These are phyloP conservation scores for Oleoguttula mirabilis DNA, from an alignment of 495 filamentous ascomycete genomes.

Conservation along the genomic window DNA sequence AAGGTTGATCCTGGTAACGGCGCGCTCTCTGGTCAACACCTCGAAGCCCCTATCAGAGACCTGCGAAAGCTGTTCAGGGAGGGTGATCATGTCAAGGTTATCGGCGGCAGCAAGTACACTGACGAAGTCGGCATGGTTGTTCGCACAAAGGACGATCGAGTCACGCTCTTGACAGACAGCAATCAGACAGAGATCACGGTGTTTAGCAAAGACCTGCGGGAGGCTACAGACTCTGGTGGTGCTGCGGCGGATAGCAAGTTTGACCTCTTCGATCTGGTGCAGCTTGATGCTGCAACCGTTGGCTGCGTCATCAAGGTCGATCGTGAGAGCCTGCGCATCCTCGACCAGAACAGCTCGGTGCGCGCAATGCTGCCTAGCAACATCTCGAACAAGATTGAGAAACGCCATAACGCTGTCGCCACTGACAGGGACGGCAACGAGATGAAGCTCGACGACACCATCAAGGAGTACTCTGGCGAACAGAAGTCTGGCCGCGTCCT, in stretches of 20 bases:
- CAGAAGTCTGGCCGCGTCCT: conserved; percentile 74
- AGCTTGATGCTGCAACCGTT: conserved; percentile 84
- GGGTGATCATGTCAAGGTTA: conserved; percentile 97
- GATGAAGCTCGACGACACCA: conserved; percentile 78
- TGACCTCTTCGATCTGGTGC: conserved; percentile 84
- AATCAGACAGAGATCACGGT: conserved; percentile 89
- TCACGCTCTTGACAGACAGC: conserved; percentile 84
- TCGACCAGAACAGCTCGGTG: conserved; percentile 79
- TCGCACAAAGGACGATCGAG: conserved; percentile 75
- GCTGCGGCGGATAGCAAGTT: conserved; percentile 63
- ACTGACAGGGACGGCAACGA: conserved; percentile 90
- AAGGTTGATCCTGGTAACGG: conserved; percentile 60
- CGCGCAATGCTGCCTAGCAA: conserved; percentile 79
- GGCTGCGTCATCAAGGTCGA: conserved; percentile 91
- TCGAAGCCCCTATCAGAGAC: conserved; percentile 85
- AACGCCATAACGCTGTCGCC: conserved; percentile 69
- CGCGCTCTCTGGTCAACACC: conserved; percentile 64
- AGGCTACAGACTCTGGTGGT: conserved; percentile 80
- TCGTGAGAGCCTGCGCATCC: conserved; percentile 73
- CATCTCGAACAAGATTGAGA: conserved; percentile 73
- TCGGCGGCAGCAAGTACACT: conserved; percentile 81
- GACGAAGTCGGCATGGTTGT: conserved; percentile 97
- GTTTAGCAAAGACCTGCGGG: conserved; percentile 91
- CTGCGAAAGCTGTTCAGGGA: conserved; percentile 85
- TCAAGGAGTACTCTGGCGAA: conserved; percentile 82